Conservation (phyloP, 2,329 filamentous ascomycete genomes). For the Phaeosphaeriaceae sp. region DNA sequence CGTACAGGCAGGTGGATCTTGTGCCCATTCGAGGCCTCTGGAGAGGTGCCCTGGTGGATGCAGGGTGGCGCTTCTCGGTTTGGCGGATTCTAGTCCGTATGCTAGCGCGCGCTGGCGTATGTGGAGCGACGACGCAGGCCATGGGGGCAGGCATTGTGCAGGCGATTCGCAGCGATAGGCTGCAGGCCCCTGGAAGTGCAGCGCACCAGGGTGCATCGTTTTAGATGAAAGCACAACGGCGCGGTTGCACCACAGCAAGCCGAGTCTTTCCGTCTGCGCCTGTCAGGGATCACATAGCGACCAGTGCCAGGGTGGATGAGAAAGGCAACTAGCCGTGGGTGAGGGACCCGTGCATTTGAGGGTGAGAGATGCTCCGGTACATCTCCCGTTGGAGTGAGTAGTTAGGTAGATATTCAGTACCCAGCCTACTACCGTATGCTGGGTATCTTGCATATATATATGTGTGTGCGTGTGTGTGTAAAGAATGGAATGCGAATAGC, state of each 20-base stretch:
- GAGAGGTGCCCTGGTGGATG: conserved; percentile 22
- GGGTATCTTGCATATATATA: no score
- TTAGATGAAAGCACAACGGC: conserved; percentile 39
- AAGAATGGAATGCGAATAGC: background rate
- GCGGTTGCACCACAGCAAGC: conserved; percentile 32
- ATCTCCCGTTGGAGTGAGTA: conserved; percentile 34
- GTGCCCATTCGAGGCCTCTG: conserved; percentile 27
- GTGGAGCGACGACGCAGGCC: conserved; percentile 25
- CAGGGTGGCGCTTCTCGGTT: conserved; percentile 23
- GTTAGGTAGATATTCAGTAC: no score
- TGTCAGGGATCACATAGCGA: conserved; percentile 15
- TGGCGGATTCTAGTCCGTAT: conserved; percentile 23
- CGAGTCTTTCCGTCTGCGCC: conserved; percentile 33
- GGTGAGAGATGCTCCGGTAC: conserved; percentile 34
- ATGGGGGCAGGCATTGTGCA: conserved; percentile 24
- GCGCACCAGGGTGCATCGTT: conserved; percentile 15
- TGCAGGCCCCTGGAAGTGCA: conserved; percentile 23
- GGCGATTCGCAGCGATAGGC: conserved; percentile 30
- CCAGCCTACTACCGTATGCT: no score
- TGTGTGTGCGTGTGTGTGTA: no score
- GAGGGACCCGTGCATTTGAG: conserved; percentile 30
- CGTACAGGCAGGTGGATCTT: conserved; percentile 1
- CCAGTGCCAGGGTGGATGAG: conserved; percentile 13
- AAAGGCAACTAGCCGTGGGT: conserved; percentile 28
- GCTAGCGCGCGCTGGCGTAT: conserved; percentile 13